Conservation (phyloP, 176 grass and related monocot species). For the Panicum miliaceum region DNA sequence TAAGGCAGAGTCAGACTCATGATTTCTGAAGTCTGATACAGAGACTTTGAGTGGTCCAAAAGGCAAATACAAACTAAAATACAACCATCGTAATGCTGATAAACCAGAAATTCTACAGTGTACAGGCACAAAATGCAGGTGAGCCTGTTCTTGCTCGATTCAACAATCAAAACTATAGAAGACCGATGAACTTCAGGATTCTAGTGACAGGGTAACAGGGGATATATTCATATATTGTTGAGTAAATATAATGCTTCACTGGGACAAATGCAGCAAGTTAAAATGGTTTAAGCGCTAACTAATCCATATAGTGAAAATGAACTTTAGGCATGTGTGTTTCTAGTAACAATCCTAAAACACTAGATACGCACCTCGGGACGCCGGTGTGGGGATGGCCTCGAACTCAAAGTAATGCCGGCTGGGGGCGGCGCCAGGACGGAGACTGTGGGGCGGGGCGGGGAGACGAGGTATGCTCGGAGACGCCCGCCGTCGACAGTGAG, state of each 20-base stretch:
- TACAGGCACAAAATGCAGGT: neutral
- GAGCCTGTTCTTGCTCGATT: neutral
- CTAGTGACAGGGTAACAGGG: neutral
- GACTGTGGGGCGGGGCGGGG: slow-evolving; percentile 16
- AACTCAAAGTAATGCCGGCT: slow-evolving; percentile 15
- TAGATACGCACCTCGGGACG: slow-evolving; percentile 14
- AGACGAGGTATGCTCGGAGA: slow-evolving; percentile 3
- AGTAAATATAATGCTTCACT: neutral
- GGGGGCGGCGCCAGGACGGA: slow-evolving; percentile 26
- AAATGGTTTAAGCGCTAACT: neutral
- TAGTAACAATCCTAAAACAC: neutral
- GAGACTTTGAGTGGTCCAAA: neutral
- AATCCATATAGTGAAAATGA: neutral
- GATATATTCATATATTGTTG: neutral
- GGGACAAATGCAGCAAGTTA: neutral
- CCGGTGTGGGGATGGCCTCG: slow-evolving; percentile 1
- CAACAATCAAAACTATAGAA: neutral
- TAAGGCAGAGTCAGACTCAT: neutral
- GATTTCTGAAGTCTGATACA: neutral
- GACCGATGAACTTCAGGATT: neutral
- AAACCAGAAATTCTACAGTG: neutral
- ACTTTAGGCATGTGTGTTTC: neutral
- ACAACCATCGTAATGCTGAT: neutral
- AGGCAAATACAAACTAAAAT: neutral
- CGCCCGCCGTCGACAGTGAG: neutral